Conservation (phyloP, 305 asterid species). For the Solanum aculeatissimum region DNA sequence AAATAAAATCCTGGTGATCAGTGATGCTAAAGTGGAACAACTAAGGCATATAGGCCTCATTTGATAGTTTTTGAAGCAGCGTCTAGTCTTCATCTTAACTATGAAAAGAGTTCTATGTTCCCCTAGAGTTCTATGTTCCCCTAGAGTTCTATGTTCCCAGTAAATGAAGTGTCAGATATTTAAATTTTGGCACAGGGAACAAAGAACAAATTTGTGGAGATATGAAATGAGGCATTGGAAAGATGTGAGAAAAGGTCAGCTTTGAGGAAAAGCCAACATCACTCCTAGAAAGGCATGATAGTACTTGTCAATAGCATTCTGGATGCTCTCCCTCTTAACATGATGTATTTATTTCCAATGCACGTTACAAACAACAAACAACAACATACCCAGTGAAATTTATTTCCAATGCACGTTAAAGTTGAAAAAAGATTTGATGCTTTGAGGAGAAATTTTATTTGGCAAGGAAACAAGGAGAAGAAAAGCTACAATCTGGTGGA, state of each 20-base stretch:
- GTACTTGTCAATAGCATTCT: neutral
- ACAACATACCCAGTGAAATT: too few species aligned
- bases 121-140: too few species aligned
- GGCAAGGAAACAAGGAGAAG: neutral
- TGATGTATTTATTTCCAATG: too few species aligned
- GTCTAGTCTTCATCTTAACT: neutral
- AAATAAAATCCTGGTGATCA: too few species aligned
- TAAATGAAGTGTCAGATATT: neutral
- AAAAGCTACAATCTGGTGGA: neutral
- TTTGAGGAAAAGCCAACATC: neutral
- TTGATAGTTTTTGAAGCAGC: neutral
- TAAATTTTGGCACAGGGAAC: neutral
- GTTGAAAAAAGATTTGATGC: neutral
- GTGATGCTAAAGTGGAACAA: neutral
- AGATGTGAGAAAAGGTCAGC: neutral
- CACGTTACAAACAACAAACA: too few species aligned
- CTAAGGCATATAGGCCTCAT: too few species aligned
- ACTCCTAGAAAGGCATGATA: neutral
- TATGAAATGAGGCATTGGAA: neutral
- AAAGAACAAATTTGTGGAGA: neutral
- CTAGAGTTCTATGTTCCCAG: too few species aligned
- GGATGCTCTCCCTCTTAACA: too few species aligned
- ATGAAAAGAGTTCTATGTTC: too few species aligned
- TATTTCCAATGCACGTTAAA: neutral
- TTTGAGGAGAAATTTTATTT: neutral